A percentile compares a stretch with the other conserved stretches of the same genome.
phyloP scores from a whole-genome alignment of 257 asterid genomes.

The Oldenlandia corymbosa region DNA sequence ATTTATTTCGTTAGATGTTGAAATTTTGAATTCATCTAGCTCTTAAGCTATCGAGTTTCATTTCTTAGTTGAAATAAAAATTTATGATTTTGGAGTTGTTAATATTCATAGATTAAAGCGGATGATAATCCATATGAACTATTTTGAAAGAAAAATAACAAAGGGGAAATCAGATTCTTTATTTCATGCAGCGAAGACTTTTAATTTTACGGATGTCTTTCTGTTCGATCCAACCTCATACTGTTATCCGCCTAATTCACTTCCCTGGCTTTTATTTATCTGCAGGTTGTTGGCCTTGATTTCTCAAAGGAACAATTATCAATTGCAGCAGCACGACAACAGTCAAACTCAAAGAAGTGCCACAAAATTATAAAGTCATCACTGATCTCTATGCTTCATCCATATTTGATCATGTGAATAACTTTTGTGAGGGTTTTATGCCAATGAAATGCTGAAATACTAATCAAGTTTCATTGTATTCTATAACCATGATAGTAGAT shows the following conservation, averaged over 20 bases:
- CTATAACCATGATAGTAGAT: background rate
- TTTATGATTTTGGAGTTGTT: background rate
- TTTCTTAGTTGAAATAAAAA: background rate
- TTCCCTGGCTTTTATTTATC: slow-evolving; percentile 5
- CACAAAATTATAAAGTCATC: slow-evolving; percentile 79
- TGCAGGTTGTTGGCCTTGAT: slow-evolving; percentile 79
- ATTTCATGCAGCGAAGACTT: no score
- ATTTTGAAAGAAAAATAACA: no score
- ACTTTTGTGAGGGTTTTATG: background rate
- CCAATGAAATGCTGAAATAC: background rate
- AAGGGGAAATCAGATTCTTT: background rate
- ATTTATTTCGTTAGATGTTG: background rate
- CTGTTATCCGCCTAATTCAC: background rate
- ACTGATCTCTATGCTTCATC: slow-evolving; percentile 18
- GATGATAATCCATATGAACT: background rate
- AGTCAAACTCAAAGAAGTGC: slow-evolving; percentile 45
- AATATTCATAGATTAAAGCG: background rate
- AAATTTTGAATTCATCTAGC: background rate
- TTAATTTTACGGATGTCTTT: background rate
- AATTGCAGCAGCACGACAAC: slow-evolving; percentile 70
- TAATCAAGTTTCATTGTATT: background rate
- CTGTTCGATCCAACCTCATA: background rate
- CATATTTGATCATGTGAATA: slow-evolving; percentile 9
- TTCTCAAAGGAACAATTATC: slow-evolving; percentile 72
- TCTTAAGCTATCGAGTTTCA: background rate